A percentile compares a stretch with the other conserved stretches of the same genome.
phyloP scores from a whole-genome alignment of 768 basidiomycete genomes.

The Auricularia heimuer region DNA sequence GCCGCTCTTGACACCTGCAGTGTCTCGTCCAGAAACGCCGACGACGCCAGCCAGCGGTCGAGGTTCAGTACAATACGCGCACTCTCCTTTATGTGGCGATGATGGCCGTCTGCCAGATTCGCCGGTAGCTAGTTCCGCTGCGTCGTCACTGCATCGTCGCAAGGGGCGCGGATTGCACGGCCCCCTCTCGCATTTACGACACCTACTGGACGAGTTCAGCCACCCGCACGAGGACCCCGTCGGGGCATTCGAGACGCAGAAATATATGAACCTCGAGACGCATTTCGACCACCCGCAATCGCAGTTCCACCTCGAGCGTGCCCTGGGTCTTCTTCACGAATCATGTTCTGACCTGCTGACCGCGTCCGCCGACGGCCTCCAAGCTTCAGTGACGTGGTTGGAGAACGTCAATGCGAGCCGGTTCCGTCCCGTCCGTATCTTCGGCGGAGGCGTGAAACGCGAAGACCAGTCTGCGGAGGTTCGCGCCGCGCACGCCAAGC shows the following conservation, averaged over 20 bases:
- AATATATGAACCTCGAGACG: constrained; percentile 58
- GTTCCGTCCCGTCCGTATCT: too few species aligned
- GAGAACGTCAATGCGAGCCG: constrained; percentile 20
- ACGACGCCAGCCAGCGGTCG: constrained; percentile 20
- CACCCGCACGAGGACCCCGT: constrained; percentile 41
- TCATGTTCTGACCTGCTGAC: constrained; percentile 49
- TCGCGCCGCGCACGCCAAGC: too few species aligned
- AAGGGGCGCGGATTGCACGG: not conserved
- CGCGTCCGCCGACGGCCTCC: constrained; percentile 31
- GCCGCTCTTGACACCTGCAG: constrained; percentile 20
- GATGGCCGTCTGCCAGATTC: not conserved
- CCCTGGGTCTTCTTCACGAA: constrained; percentile 35
- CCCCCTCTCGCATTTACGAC: not conserved
- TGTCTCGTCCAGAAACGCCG: constrained; percentile 28
- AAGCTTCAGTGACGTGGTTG: constrained; percentile 43
- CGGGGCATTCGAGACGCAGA: constrained; percentile 63
- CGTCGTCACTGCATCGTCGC: not conserved
- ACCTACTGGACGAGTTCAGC: not conserved
- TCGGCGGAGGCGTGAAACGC: too few species aligned
- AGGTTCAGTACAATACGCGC: constrained; percentile 6
- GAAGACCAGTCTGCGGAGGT: too few species aligned
- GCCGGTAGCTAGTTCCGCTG: not conserved
- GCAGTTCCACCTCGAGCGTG: constrained; percentile 31
- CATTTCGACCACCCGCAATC: constrained; percentile 40
- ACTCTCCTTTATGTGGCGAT: not conserved